Evolutionary conservation across 176 grass and related monocot species (phyloP), one percentile per base, ranked within the genome.

Genomic region (Oropetium thomaeum): DNA sequence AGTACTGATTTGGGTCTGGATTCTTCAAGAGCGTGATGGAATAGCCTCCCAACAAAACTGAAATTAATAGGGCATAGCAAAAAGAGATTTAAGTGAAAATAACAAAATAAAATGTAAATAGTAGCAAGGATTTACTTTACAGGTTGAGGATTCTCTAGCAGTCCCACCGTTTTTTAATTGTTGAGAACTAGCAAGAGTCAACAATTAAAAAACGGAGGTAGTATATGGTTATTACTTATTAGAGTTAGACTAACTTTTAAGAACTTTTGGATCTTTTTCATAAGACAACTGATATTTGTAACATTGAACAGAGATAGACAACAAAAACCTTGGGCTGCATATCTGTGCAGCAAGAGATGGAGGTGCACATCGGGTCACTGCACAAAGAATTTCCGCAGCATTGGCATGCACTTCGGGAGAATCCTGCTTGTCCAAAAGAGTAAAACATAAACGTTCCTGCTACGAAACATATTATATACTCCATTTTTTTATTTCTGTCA

Each of bases 401-500:
- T 99, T 99, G 57, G 92, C 89, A 80, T 99, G 96, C 58, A 99
- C 96, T 86, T 99, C 89, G 86, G 89, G 89, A 85, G 87, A 99
- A 70, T 95, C 92, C 96, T 99, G 82, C 71, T 87, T 58, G 45
- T 30, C 16, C 68, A 69, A 27, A 66, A 75, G 31, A 72, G 76
- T 44, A 69, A n/a, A 78, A n/a, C 26, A 61, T 76, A 58, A 88
- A 85, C 16, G 22, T 75, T 74, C 63, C 42, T 29, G 8, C 64
- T 70, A 76, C 20, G 14, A 63, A 77, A 61, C 9, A 74, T 23
- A 16, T 58, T n/a, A n/a, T n/a, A n/a, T n/a, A n/a, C n/a, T n/a
- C n/a, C n/a, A n/a, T n/a, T n/a, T n/a, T n/a, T n/a, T n/a, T n/a
- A n/a, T n/a, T n/a, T n/a, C n/a, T n/a, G n/a, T n/a, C n/a, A n/a